Percentiles rank a stretch among this genome's conserved stretches.
phyloP scores from a whole-genome alignment of 306 rosid genomes.

The Casuarina equisetifolia region DNA sequence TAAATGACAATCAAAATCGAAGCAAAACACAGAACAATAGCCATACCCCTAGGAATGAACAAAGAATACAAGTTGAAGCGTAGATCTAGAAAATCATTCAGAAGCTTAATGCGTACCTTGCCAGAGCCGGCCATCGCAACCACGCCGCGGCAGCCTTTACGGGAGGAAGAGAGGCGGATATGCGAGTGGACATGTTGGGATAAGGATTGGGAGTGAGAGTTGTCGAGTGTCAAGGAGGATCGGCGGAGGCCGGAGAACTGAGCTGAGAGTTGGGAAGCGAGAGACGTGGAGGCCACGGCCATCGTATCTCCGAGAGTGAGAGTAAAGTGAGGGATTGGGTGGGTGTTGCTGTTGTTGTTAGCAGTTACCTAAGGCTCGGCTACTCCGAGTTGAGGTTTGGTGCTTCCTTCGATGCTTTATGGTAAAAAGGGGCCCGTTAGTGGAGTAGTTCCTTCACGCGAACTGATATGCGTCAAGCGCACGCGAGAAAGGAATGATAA shows the following conservation, averaged over 20 bases:
- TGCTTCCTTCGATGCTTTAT: slow-evolving; percentile 19
- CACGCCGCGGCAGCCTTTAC: slow-evolving; percentile 62
- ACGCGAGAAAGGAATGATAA: not conserved
- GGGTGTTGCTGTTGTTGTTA: not conserved
- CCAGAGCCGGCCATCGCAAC: slow-evolving; percentile 92
- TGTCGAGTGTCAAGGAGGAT: slow-evolving; percentile 53
- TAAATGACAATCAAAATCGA: not conserved
- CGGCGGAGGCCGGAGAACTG: slow-evolving; percentile 64
- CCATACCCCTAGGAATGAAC: not conserved
- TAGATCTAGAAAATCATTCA: not conserved
- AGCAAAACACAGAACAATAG: not conserved
- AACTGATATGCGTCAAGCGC: not conserved
- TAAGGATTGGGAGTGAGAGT: slow-evolving; percentile 39
- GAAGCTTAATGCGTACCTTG: slow-evolving; percentile 45
- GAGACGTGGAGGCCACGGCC: slow-evolving; percentile 84
- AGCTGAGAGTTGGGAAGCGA: slow-evolving; percentile 68
- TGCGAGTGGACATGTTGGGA: slow-evolving; percentile 53
- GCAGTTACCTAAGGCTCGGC: not conserved
- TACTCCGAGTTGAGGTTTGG: not conserved
- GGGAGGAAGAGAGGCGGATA: slow-evolving; percentile 59
- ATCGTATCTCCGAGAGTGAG: slow-evolving; percentile 24
- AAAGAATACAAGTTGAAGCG: not conserved
- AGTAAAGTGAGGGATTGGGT: slow-evolving; percentile 1
- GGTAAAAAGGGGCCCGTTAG: not conserved
- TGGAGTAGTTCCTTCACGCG: slow-evolving; percentile 21